Evolutionary conservation across 106 monocot species (phyloP), one percentile per base, ranked within the genome.

Genomic region (Dactylorhiza incarnata): DNA sequence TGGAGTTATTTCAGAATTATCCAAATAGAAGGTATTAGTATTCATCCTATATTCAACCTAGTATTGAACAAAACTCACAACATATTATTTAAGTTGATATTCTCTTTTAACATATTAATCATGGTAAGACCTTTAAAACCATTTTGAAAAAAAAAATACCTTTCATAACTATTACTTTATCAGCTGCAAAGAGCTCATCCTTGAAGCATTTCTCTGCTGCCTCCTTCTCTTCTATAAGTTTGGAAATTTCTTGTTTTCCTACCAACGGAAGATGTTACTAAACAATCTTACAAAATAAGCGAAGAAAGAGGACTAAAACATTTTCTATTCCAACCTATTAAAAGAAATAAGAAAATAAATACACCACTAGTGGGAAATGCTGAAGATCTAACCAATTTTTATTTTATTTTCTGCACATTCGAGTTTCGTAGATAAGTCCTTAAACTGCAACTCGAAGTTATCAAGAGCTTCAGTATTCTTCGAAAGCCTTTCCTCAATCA

Each of bases 221-320:
- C 53, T 85, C 84, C 74, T 92, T 99, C 81, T 91, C 86, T 19
- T 83, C 72, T 69, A 71, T 79, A 52, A 94, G 79, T 65, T 87
- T 67, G 56, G 77, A 44, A 62, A 93, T 75, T 68, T 86, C 86
- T 82, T 88, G 79, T 76, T 89, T 82, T 26, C 91, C 99, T 99
- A 54, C 20, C 63, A 52, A 70, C 26, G 46, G 6, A 54, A 45
- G 17, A 45, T 45, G 1, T n/a, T 46, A 69, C 7, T 29, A 65
- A 29, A 65, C 65, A 65, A 3, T 65, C 65, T 29, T 26, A 29
- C 29, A 5, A 24, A 65, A 65, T 12, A 65, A 62, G 4, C 2
- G 10, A 29, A 37, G 66, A 2, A 10, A 48, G 47, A 22, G 37
- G 8, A n/a, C 46, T 66, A 23, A 66, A 4, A 6, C 2, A n/a